These are phyloP conservation scores for Polychytrium aggregatum DNA, from an alignment of 192 early-diverging fungal species.

Conservation along the genomic window DNA sequence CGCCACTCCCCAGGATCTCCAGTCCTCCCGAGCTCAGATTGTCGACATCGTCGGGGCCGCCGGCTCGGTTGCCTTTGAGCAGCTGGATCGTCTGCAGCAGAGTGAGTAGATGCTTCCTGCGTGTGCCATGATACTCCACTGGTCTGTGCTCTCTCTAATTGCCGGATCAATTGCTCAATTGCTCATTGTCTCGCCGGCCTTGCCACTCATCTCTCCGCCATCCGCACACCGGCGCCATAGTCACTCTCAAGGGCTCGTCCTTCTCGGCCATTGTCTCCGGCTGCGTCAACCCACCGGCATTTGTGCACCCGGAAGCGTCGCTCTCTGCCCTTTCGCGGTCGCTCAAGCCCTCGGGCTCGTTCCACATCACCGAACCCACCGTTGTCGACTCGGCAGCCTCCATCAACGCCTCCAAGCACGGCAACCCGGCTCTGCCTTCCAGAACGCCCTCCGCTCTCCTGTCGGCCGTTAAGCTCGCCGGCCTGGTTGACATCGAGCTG, in stretches of 20 bases:
- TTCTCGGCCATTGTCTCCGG: conserved; percentile 50
- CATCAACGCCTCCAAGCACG: conserved; percentile 1
- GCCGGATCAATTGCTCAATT: too few relatives aligned
- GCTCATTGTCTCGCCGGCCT: too few relatives aligned
- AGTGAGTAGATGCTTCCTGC: conserved; percentile 15
- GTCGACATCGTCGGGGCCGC: conserved; percentile 23
- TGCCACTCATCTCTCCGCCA: too few relatives aligned
- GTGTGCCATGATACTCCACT: too few relatives aligned
- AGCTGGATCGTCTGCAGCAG: conserved; percentile 60
- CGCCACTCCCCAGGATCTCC: conserved; percentile 16
- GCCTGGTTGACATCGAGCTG: conserved; percentile 62
- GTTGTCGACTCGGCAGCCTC: conserved; percentile 24
- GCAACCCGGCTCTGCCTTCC: conserved; percentile 21
- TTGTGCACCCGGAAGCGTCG: conserved; percentile 49
- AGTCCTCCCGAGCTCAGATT: conserved; percentile 10
- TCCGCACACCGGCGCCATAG: too few relatives aligned
- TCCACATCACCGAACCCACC: conserved; percentile 62
- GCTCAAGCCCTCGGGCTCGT: conserved; percentile 53
- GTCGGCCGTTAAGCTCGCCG: conserved; percentile 68
- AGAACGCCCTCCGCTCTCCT: conserved; percentile 49
- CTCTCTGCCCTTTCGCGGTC: conserved; percentile 51
- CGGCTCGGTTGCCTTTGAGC: conserved; percentile 72
- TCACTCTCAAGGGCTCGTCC: conserved; percentile 26
- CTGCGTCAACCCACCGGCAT: conserved; percentile 40
- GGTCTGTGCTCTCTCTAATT: too few relatives aligned